phyloP scores from a whole-genome alignment of 257 asterid species.

The Nyctanthes arbortristis region DNA sequence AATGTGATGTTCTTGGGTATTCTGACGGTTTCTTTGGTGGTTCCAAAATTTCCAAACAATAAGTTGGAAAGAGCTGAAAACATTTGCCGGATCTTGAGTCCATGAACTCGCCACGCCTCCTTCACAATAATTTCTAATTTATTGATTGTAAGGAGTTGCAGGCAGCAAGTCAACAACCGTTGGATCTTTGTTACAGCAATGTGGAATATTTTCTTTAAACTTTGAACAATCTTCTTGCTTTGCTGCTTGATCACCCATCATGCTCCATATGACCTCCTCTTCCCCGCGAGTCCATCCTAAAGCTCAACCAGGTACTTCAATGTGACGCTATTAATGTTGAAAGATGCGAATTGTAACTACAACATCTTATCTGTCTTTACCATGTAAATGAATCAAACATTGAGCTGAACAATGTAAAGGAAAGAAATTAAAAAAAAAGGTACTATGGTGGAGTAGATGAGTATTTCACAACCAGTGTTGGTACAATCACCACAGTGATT shows the following conservation, averaged over 20 bases:
- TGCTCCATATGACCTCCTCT: slow-evolving; percentile 89
- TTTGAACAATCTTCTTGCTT: slow-evolving; percentile 97
- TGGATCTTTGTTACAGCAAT: slow-evolving; percentile 80
- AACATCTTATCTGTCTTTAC: slow-evolving; percentile 55
- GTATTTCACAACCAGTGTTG: too few relatives aligned
- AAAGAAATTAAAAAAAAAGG: not conserved
- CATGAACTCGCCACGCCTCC: slow-evolving; percentile 82
- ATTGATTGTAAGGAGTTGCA: slow-evolving; percentile 79
- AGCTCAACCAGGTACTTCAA: slow-evolving; percentile 92
- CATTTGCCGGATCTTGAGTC: slow-evolving; percentile 68
- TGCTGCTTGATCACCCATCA: slow-evolving; percentile 77
- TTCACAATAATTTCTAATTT: slow-evolving; percentile 79
- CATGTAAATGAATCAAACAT: not conserved
- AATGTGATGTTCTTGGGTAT: slow-evolving; percentile 77
- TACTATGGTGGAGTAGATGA: too few relatives aligned
- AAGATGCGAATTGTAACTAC: slow-evolving; percentile 86
- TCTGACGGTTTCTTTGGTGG: slow-evolving; percentile 74
- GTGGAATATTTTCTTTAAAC: too few relatives aligned
- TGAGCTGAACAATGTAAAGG: not conserved
- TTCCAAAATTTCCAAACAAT: slow-evolving; percentile 76
- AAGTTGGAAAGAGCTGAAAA: slow-evolving; percentile 70
- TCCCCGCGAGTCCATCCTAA: slow-evolving; percentile 94
- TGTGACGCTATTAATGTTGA: slow-evolving; percentile 91
- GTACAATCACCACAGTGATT: too few relatives aligned
- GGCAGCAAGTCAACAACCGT: slow-evolving; percentile 75